Percentiles rank a stretch among this genome's conserved stretches.
These are phyloP conservation scores for Mycena venus DNA, from an alignment of 768 basidiomycete genomes.

Conservation along the genomic window DNA sequence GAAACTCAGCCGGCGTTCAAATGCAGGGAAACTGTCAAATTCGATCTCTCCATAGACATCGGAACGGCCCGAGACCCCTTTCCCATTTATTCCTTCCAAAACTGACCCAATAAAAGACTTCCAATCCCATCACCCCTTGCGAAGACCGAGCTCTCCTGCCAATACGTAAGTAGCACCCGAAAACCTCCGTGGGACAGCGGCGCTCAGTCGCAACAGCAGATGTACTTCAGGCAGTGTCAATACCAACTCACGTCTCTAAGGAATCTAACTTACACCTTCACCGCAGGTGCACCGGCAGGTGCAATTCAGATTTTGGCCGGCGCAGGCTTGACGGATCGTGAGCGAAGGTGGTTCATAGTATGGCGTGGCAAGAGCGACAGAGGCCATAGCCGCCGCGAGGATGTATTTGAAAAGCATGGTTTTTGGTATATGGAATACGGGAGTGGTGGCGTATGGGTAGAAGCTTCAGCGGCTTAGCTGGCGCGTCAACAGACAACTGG, in stretches of 20 bases:
- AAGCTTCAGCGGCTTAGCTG: neutral
- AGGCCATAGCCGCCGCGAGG: neutral
- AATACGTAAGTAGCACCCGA: too few relatives aligned
- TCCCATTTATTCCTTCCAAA: too few relatives aligned
- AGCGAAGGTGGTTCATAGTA: neutral
- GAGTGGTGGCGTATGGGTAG: neutral
- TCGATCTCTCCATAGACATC: too few relatives aligned
- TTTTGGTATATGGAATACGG: neutral
- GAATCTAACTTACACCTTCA: neutral
- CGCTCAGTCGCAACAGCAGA: conserved; percentile 12
- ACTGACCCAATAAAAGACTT: too few relatives aligned
- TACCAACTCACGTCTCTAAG: neutral
- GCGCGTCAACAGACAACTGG: neutral
- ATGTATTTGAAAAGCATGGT: conserved; percentile 7
- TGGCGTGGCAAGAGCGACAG: neutral
- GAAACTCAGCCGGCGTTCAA: too few relatives aligned
- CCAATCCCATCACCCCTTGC: too few relatives aligned
- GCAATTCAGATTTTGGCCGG: conserved; percentile 6
- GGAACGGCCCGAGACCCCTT: too few relatives aligned
- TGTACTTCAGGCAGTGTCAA: neutral
- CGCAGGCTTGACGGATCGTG: neutral
- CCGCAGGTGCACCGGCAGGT: conserved; percentile 6
- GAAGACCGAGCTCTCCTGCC: too few relatives aligned
- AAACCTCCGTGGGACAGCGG: too few relatives aligned
- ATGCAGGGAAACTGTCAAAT: too few relatives aligned